Evolutionary conservation across 805 yeast genomes (phyloP).

Genomic region (Cyberlindnera maritima): DNA sequence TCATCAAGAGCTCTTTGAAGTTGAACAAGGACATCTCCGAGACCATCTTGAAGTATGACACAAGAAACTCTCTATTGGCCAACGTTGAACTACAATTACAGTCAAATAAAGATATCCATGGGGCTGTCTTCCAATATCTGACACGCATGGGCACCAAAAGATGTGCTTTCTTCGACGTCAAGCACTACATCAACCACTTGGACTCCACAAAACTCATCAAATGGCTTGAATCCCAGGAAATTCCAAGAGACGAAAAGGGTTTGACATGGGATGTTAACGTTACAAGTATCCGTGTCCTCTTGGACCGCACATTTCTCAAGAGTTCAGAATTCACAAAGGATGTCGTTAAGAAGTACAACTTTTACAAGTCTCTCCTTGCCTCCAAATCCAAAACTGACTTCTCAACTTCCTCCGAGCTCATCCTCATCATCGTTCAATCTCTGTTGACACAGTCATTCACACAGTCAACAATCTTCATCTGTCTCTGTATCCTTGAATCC

Average conservation of each 20-base stretch:
- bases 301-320: conserved; percentile 25
- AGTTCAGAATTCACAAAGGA: conserved; percentile 28
- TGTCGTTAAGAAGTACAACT: conserved; percentile 39
- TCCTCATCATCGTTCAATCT: conserved; percentile 51
- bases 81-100: conserved; percentile 41
- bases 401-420: conserved; percentile 63
- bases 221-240: conserved; percentile 26
- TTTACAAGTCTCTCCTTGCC: conserved; percentile 35
- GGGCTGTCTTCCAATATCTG: conserved; percentile 37
- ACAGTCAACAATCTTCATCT: conserved; percentile 32
- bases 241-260: conserved; percentile 21
- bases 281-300: conserved; percentile 46
- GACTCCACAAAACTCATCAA: conserved; percentile 15
- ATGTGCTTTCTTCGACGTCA: conserved; percentile 65
- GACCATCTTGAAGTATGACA: conserved; percentile 31
- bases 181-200: conserved; percentile 27
- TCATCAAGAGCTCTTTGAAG: conserved; percentile 43
- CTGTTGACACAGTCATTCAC: conserved; percentile 26
- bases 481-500: conserved; percentile 56
- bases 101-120: conserved; percentile 20
- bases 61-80: conserved; percentile 61
- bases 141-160: conserved; percentile 48
- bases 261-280: conserved; percentile 37
- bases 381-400: conserved; percentile 61
- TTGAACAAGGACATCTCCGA: conserved; percentile 34